Evolutionary conservation across 345 rosid species (phyloP), one percentile per base, ranked within the genome.

Genomic region (Garcia nutans): DNA sequence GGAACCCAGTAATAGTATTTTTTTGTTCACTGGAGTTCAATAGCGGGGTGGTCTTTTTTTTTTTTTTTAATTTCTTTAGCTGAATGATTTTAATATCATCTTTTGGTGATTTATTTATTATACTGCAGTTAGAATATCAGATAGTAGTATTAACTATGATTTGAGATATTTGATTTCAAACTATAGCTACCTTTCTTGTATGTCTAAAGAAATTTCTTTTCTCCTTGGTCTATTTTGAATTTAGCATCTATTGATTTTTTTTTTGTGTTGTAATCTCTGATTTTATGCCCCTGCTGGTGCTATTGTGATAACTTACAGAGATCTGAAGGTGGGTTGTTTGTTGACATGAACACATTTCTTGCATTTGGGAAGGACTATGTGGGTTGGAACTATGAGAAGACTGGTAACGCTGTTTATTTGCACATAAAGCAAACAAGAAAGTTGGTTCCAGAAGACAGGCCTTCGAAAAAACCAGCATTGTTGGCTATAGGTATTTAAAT

Each of bases 301-400:
- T 26, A 47, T 26, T 37, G 31, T 49, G 31, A 52, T 74, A 24
- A 68, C 17, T 50, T 82, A 73, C 94, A 96, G 99, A 92, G 86
- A 78, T 92, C 94, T 10, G 96, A 90, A 85, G 99, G 97, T 12
- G 98, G 99, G 22, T 77, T 96, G 87, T 96, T 88, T 71, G 71
- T 96, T 1, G 98, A 96, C 85, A 83, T 96, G 97, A 93, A 82
- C 74, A 83, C 89, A 6, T 96, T 93, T 81, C 97, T 96, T 52
- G 97, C 98, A 19, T 96, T 93, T 49, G 99, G 97, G 63, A 93
- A 88, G 85, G 99, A 89, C 42, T 88, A 69, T 69, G 98, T 93
- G 72, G 77, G 74, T 75, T 96, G 97, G 97, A 96, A 96, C 83
- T 89, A 85, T 77, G 88, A 88, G 87, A 96, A 96, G 90, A 90